These are phyloP conservation scores for Auricularia cornea DNA, from an alignment of 768 basidiomycete species.

Conservation along the genomic window DNA sequence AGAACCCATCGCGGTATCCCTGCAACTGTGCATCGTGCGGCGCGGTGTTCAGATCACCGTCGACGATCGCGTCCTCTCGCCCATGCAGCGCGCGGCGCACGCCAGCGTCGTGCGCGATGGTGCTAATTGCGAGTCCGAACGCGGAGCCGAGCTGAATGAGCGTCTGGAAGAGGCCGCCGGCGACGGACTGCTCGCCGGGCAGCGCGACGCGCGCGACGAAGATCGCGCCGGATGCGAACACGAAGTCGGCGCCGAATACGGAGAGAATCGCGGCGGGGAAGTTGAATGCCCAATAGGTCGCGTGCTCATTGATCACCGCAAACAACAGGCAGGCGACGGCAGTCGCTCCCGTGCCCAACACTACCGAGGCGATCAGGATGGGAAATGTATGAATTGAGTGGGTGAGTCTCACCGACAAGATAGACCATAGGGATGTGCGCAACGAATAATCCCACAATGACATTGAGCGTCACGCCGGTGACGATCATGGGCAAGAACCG, in stretches of 20 bases:
- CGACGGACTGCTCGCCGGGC: constrained; percentile 49
- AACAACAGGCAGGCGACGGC: constrained; percentile 53
- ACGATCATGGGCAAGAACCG: constrained; percentile 66
- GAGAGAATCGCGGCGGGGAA: constrained; percentile 59
- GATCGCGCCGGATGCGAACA: constrained; percentile 63
- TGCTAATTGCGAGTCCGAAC: constrained; percentile 62
- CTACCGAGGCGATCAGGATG: constrained; percentile 16
- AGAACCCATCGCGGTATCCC: constrained; percentile 59
- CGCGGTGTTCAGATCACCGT: constrained; percentile 23
- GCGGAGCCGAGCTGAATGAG: constrained; percentile 50
- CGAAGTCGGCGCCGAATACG: constrained; percentile 76
- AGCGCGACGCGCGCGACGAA: constrained; percentile 62
- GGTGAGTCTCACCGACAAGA: constrained; percentile 1
- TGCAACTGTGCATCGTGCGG: constrained; percentile 31
- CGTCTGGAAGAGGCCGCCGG: background rate
- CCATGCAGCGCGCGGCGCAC: constrained; percentile 24
- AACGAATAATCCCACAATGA: constrained; percentile 54
- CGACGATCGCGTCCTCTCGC: constrained; percentile 22
- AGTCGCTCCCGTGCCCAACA: constrained; percentile 50
- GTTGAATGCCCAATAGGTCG: constrained; percentile 65
- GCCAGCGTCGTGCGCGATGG: constrained; percentile 60
- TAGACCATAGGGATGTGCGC: constrained; percentile 36
- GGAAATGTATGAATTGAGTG: too few relatives aligned
- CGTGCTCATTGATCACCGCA: constrained; percentile 50
- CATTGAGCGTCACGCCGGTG: constrained; percentile 56